Conservation (phyloP, 495 filamentous ascomycete genomes). For the Hypoxylon subgilvum region DNA sequence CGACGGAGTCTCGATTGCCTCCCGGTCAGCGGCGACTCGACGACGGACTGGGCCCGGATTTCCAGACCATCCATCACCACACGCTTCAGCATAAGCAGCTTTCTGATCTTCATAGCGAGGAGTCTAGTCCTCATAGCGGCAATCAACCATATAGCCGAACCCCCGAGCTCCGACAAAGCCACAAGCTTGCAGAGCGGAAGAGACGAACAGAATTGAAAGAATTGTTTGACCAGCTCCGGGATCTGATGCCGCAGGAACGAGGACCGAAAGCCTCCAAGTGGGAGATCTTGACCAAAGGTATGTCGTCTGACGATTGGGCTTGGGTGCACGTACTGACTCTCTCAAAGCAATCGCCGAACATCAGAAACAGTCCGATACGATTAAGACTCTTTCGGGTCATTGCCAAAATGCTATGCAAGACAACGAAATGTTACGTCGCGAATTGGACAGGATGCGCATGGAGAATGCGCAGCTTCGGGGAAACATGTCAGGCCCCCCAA, state of each 20-base stretch:
- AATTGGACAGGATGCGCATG: constrained; percentile 55
- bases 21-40: constrained; percentile 72
- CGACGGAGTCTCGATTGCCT: constrained; percentile 70
- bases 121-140: constrained; percentile 57
- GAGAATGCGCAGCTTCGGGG: constrained; percentile 62
- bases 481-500: constrained; percentile 25
- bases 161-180: constrained; percentile 90
- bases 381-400: constrained; percentile 45
- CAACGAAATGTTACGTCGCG: constrained; percentile 54
- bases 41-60: constrained; percentile 55
- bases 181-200: constrained; percentile 96
- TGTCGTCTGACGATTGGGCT: constrained; percentile 6
- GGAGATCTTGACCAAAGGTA: constrained; percentile 97
- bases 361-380: constrained; percentile 49
- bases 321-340: constrained; percentile 17
- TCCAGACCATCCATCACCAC: constrained; percentile 70
- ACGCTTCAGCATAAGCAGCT: constrained; percentile 77
- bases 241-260: constrained; percentile 80
- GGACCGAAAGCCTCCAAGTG: constrained; percentile 97
- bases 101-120: constrained; percentile 67
- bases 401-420: constrained; percentile 48
- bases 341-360: constrained; percentile 62
- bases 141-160: constrained; percentile 89
- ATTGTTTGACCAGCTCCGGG: constrained; percentile 84
- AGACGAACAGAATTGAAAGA: constrained; percentile 98